Evolutionary conservation across 768 basidiomycete species (phyloP).

Genomic region (Lenzites betulinus): DNA sequence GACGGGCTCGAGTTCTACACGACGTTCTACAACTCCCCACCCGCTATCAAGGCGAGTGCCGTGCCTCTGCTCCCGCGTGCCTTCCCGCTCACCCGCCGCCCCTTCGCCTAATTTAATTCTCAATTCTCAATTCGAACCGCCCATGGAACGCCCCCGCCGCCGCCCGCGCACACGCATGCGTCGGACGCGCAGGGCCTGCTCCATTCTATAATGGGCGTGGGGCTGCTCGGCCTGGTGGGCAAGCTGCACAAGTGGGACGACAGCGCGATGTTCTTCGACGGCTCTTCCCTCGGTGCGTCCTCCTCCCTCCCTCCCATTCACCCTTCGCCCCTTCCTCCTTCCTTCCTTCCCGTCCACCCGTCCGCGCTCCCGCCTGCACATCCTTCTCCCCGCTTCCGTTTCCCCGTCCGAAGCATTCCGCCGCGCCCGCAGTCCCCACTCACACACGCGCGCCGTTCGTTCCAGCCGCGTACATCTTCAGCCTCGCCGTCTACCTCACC

Average conservation of each 20-base stretch:
- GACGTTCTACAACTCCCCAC: conserved; percentile 91
- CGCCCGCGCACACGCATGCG: not conserved
- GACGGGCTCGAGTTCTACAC: conserved; percentile 91
- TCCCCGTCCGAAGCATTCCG: not conserved
- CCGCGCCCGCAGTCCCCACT: not conserved
- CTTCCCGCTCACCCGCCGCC: not conserved
- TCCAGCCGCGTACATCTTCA: conserved; percentile 73
- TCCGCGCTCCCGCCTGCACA: not conserved
- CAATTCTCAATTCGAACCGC: conserved; percentile 4
- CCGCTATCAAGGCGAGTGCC: conserved; percentile 79
- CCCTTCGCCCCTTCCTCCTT: not conserved
- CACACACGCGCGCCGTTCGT: conserved; percentile 10
- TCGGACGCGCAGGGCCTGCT: conserved; percentile 64
- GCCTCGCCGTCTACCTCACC: conserved; percentile 76
- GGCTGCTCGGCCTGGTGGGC: conserved; percentile 69
- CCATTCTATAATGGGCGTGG: conserved; percentile 82
- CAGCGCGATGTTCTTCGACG: conserved; percentile 94
- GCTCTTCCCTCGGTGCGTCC: conserved; percentile 75
- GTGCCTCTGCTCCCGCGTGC: not conserved
- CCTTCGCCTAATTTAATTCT: too few relatives aligned
- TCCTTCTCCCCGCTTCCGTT: not conserved
- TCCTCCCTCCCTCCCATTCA: not conserved
- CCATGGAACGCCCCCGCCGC: not conserved
- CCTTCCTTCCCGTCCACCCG: not conserved
- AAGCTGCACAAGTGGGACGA: conserved; percentile 91